Percentiles rank a stretch among this genome's conserved stretches.
Conservation (phyloP, 2,329 filamentous ascomycete genomes). For the Aspergillus sp. region DNA sequence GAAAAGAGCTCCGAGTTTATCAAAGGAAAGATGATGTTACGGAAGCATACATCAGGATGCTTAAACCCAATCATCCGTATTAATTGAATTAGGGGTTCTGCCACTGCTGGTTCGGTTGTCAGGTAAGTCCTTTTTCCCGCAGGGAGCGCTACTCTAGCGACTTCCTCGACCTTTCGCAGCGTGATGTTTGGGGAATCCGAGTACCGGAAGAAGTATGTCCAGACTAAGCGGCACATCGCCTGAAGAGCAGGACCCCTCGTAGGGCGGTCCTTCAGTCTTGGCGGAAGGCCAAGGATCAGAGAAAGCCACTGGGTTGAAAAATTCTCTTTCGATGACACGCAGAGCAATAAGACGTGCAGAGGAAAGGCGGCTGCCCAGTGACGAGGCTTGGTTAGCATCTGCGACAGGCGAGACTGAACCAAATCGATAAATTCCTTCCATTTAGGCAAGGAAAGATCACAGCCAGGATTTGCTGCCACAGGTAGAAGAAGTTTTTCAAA, state of each 20-base stretch:
- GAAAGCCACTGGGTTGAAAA: constrained; percentile 86
- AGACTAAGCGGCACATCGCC: constrained; percentile 82
- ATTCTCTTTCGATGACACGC: constrained; percentile 76
- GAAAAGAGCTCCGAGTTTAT: constrained; percentile 89
- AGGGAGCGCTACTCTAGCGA: constrained; percentile 78
- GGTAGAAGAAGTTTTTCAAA: constrained; percentile 82
- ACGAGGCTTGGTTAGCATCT: constrained; percentile 85
- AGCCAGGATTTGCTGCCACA: constrained; percentile 74
- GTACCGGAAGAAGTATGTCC: constrained; percentile 88
- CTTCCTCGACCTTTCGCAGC: constrained; percentile 79
- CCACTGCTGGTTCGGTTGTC: constrained; percentile 76
- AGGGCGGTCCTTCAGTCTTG: constrained; percentile 77
- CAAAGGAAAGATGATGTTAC: constrained; percentile 86
- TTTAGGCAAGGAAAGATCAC: constrained; percentile 72
- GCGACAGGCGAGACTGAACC: constrained; percentile 71
- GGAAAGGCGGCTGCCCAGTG: constrained; percentile 91
- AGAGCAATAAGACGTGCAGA: constrained; percentile 79
- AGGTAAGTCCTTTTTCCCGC: constrained; percentile 74
- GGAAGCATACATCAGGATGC: constrained; percentile 89
- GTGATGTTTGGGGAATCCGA: constrained; percentile 65
- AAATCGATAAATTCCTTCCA: constrained; percentile 83
- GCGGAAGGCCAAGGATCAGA: constrained; percentile 69
- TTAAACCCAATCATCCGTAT: constrained; percentile 93
- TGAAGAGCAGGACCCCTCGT: constrained; percentile 77
- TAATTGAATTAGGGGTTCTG: constrained; percentile 86